Base-by-base conservation (phyloP, 768 basidiomycete species). In the Xerocomellus amylosporus region DNA sequence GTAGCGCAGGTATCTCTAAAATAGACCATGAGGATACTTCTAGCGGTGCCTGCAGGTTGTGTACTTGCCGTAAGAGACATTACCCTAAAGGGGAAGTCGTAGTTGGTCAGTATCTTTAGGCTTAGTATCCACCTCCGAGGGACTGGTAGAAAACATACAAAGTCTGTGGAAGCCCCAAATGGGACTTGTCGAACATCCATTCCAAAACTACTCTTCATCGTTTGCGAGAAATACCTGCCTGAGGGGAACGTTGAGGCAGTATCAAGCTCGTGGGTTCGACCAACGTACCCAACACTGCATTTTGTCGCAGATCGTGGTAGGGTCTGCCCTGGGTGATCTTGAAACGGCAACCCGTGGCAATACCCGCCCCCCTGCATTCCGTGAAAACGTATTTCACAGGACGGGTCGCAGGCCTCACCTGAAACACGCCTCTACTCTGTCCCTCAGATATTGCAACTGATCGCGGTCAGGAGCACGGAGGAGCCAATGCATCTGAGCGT, bases 401-500 rank as follows among this genome's bases (percentile, higher is more conserved):
- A 47, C 38, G 22, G 20, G 48, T 46, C 19, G 15, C 26, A 28
- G 43, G 43, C 65, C 85, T 60, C 61, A 93, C 90, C 83, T 69
- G 62, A 94, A 82, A 71, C 91, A 94, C 8, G 79, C 79, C 46
- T 76, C 75, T 17, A 90, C 81, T 45, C 88, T 81, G 52, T 81
- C 77, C 1, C 74, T 75, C 44, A 92, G 74, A 3, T 65, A 72
- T 28, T 71, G 68, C 6, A 91, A 68, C 53, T 88, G 85, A 38
- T 66, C 73, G 58, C 76, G 77, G 12, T 79, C 84, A 14, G 87
- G 83, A 26, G 91, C 86, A 19, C 92, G 81, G 17, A 85, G 80
- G 26, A 82, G 67, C 82, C 88, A 94, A 3, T 71, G 73, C 82
- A 93, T 83, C 60, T 79, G 82, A 30, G 90, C 78, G 59, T 91